These are phyloP conservation scores for Coccomyxa subellipsoidea DNA, from an alignment of 163 green algal species.

Conservation along the genomic window DNA sequence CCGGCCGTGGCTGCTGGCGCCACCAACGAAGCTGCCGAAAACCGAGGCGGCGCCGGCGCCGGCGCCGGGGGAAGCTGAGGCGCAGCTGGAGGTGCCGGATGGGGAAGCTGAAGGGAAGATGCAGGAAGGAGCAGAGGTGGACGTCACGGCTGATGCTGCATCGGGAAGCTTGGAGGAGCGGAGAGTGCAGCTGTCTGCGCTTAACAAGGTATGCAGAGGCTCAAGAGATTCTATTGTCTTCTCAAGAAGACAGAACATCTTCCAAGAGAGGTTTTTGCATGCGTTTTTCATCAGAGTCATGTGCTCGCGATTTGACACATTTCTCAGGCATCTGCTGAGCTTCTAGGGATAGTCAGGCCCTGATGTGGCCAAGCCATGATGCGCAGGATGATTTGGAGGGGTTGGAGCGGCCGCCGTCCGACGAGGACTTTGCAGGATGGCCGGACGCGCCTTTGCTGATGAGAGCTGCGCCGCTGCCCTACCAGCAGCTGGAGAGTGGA, in stretches of 20 bases:
- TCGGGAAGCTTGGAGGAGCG: too few relatives aligned
- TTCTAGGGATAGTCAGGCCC: too few relatives aligned
- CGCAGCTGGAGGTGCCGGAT: not conserved
- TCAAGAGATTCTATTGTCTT: not conserved
- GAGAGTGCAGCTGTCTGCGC: not conserved
- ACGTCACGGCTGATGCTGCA: too few relatives aligned
- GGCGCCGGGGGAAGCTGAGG: not conserved
- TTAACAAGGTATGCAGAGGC: not conserved
- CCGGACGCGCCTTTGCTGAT: constrained; percentile 42
- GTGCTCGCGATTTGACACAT: too few relatives aligned
- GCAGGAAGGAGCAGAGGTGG: not conserved
- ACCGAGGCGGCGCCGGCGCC: too few relatives aligned
- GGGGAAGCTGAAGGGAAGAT: not conserved
- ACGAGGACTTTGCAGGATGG: constrained; percentile 36
- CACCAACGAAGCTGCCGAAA: not conserved
- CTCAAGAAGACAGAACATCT: too few relatives aligned
- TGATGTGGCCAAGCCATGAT: too few relatives aligned
- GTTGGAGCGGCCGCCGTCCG: not conserved
- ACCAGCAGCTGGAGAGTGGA: not conserved
- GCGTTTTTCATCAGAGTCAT: too few relatives aligned
- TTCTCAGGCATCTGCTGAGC: too few relatives aligned
- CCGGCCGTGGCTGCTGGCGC: not conserved
- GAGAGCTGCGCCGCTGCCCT: not conserved
- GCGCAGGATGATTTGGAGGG: not conserved
- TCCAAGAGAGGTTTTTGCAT: too few relatives aligned